Evolutionary conservation across 306 rosid genomes (phyloP).

Genomic region (Medicago arabica): DNA sequence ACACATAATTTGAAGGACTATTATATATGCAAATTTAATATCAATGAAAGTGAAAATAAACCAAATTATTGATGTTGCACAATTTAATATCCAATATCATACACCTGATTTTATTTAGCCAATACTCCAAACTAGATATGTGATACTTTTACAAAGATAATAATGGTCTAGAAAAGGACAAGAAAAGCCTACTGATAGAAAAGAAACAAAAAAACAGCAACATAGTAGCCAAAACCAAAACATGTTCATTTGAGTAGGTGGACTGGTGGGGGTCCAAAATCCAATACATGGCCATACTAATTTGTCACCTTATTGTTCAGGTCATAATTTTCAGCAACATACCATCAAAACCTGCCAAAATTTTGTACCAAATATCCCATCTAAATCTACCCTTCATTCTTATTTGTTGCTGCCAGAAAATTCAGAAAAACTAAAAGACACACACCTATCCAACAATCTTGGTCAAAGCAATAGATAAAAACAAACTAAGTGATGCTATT

Average conservation of each 20-base stretch:
- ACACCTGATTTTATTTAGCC: slow-evolving; percentile 29
- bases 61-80: slow-evolving; percentile 13
- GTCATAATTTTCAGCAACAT: slow-evolving; percentile 30
- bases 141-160: slow-evolving; percentile 15
- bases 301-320: slow-evolving; percentile 44
- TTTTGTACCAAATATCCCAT: slow-evolving; percentile 27
- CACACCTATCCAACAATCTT: slow-evolving; percentile 34
- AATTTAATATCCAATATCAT: background rate
- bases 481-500: slow-evolving; percentile 34
- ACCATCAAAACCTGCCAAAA: slow-evolving; percentile 33
- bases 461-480: slow-evolving; percentile 27
- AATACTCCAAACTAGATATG: slow-evolving; percentile 18
- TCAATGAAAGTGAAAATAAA: background rate
- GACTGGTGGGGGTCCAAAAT: slow-evolving; percentile 29
- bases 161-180: slow-evolving; percentile 40
- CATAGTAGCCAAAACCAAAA: slow-evolving; percentile 12
- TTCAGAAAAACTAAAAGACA: slow-evolving; percentile 28
- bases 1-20: background rate
- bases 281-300: slow-evolving; percentile 33
- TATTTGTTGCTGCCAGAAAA: slow-evolving; percentile 33
- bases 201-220: slow-evolving; percentile 34
- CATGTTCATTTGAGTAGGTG: background rate
- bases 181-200: slow-evolving; percentile 28
- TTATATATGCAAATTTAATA: background rate
- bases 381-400: slow-evolving; percentile 29